Percentiles rank a stretch among this genome's conserved stretches.
Evolutionary conservation across 805 yeast species (phyloP).

Genomic region (Pichia kluyveri): DNA sequence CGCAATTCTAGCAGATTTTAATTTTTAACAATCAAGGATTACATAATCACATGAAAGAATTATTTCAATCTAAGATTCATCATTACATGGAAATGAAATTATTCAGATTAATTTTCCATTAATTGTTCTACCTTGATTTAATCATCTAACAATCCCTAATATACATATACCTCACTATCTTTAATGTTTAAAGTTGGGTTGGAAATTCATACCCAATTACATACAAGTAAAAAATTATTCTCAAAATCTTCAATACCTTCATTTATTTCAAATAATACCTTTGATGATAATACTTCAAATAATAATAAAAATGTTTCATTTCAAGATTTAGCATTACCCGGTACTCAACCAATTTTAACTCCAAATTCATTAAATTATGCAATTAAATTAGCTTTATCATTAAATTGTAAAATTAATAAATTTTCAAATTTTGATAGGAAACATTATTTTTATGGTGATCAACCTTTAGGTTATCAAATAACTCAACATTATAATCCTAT

Average conservation of each 20-base stretch:
- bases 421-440: slow-evolving; percentile 78
- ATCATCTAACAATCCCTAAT: too few relatives aligned
- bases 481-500: slow-evolving; percentile 83
- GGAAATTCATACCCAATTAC: slow-evolving; percentile 87
- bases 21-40: too few relatives aligned
- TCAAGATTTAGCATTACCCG: slow-evolving; percentile 85
- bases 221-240: slow-evolving; percentile 67
- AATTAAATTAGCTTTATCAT: slow-evolving; percentile 60
- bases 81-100: too few relatives aligned
- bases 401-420: slow-evolving; percentile 48
- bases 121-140: too few relatives aligned
- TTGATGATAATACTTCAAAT: slow-evolving; percentile 19
- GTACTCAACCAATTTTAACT: slow-evolving; percentile 80
- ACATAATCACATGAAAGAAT: too few relatives aligned
- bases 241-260: slow-evolving; percentile 49
- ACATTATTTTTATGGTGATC: slow-evolving; percentile 94
- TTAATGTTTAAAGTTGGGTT: slow-evolving; percentile 64
- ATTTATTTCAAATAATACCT: not conserved
- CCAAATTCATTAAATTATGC: slow-evolving; percentile 66
- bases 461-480: slow-evolving; percentile 91
- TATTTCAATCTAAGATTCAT: too few relatives aligned
- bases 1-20: too few relatives aligned
- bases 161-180: too few relatives aligned
- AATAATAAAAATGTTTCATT: slow-evolving; percentile 37
- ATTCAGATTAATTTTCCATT: too few relatives aligned